Base-by-base conservation (phyloP, 768 basidiomycete species). In the Rhizopogon vinicolor region DNA sequence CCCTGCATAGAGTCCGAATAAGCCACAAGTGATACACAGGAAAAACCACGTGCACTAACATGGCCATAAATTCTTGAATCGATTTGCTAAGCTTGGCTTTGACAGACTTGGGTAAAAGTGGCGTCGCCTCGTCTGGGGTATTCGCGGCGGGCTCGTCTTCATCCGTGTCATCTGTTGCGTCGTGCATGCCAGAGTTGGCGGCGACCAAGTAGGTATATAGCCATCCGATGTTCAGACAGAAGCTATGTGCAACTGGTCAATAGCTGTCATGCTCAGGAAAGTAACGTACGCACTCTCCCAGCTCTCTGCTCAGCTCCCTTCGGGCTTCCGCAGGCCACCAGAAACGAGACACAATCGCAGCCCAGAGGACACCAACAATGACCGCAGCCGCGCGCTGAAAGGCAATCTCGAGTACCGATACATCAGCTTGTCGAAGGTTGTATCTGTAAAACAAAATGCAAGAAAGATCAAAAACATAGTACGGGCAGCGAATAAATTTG, bases 281-380 rank as follows among this genome's bases (percentile, higher is more conserved):
- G 42, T 12, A 13, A 46, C 12, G 2, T 9, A 74, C 85, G 59
- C 55, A 96, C 93, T 98, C 94, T 74, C 92, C 87, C 5, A 98
- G 77, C 0, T 84, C 87, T 58, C 84, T 86, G 45, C 87, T 84
- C 4, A 99, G 75, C 69, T 98, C 96, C 41, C 89, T 76, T 44
- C 96, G 76, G 0, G 97, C 97, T 64, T 97, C 95, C 8, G 90
- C 83, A 1, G 97, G 97, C 96, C 95, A 98, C 90, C 94, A 93
- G 59, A 88, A 87, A 45, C 92, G 77, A 5, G 91, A 93, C 19
- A 97, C 85, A 48, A 98, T 72, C 3, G 86, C 81, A 0, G 94
- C 94, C 90, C 91, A 98, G 1, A 95, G 65, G 3, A 94, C 91
- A 7, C 96, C 97, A 7, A 81, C 79, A 0, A 80, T 88, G 18